Base-by-base conservation (phyloP, 164 flowering plant genomes). In the Dillenia turbinata region DNA sequence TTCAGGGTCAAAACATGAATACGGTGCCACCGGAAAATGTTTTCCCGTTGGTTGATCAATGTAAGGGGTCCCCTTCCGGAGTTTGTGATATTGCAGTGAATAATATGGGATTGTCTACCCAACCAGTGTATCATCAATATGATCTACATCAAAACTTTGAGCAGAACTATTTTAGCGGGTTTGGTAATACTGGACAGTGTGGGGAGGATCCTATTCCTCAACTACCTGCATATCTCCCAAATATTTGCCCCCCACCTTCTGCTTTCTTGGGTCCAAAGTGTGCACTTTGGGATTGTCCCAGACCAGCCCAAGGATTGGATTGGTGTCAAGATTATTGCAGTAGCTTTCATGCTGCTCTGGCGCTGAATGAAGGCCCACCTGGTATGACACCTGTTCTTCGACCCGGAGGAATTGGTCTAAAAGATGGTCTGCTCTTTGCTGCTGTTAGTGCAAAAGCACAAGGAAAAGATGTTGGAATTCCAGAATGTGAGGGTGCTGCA, bases 401-500 rank as follows among this genome's bases (percentile, higher is more conserved):
- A 52, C 99, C 99, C 64, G 86, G 90, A n/a, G 99, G 99, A 60
- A 95, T 95, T 68, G 96, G 92, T 64, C 79, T 92, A 57, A 95
- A 92, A 73, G 99, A 95, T 74, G 86, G 85, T 64, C 83, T 90
- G 14, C 90, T 95, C 54, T 95, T 90, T 77, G 75, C 95, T 71
- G 98, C 98, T 71, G 87, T 95, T 52, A 73, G 78, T 74, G 97
- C 97, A 33, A 95, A 89, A 71, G 84, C 85, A 14, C 85, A 73
- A 59, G 96, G 96, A 56, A 95, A 87, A 71, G 89, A 83, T 69
- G 98, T 92, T 66, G 99, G 98, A 17, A 83, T 95, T 61, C 99
- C 99, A 14, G 96, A 87, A 67, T 95, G 99, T 73, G 99, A 90
- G 68, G 99, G 99, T 52, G 99, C 98, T 69, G 99, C 98, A 47